Conservation (phyloP, 1,284 basidiomycete species). For the Papiliotrema nemorosa region DNA sequence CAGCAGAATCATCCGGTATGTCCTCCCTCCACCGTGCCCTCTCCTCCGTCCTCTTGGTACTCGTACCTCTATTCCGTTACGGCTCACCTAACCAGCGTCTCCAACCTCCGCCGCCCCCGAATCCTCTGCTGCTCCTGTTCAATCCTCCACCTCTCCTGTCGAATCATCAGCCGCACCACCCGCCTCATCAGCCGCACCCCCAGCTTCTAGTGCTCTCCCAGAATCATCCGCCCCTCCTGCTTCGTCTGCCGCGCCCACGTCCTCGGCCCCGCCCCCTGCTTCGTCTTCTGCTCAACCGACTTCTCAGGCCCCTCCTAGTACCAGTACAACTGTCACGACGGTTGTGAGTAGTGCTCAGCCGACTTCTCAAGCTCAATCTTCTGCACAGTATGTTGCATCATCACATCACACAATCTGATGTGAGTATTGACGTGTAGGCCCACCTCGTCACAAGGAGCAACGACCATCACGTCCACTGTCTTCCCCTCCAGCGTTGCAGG, state of each 20-base stretch:
- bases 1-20: slow-evolving; percentile 9
- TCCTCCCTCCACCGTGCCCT: neutral
- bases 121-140: slow-evolving; percentile 8
- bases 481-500: neutral
- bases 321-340: slow-evolving; percentile 7
- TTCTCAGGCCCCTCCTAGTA: neutral
- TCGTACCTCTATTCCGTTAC: slow-evolving; percentile 1
- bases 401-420: neutral
- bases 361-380: neutral
- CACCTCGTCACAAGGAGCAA: neutral
- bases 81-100: slow-evolving; percentile 5
- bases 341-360: neutral
- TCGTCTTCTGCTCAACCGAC: slow-evolving; percentile 4
- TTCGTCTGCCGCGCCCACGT: neutral
- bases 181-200: slow-evolving; percentile 10
- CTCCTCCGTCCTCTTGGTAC: neutral
- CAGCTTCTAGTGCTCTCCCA: too few species aligned
- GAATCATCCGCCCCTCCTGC: slow-evolving; percentile 10
- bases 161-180: slow-evolving; percentile 3
- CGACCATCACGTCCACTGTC: slow-evolving; percentile 1
- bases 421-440: neutral
- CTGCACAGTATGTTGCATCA: neutral
- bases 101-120: slow-evolving; percentile 2
- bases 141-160: slow-evolving; percentile 13
- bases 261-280: neutral